Percentiles rank a stretch among this genome's conserved stretches.
Conservation (phyloP, 768 basidiomycete species). For the Phlegmacium glaucopus region DNA sequence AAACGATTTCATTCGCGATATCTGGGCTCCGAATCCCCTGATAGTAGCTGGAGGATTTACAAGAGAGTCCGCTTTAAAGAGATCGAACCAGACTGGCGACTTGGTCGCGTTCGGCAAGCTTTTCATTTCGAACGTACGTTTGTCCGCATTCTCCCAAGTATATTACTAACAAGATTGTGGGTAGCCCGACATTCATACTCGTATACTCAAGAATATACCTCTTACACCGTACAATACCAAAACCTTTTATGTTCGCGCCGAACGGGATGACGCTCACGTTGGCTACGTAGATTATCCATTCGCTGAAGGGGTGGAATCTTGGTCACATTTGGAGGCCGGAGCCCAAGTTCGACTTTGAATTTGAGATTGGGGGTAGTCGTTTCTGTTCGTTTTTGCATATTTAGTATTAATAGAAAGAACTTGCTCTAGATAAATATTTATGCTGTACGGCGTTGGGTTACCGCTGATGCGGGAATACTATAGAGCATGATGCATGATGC, state of each 20-base stretch:
- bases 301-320: no score
- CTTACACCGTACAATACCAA: constrained; percentile 29
- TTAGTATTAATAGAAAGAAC: no score
- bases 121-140: constrained; percentile 31
- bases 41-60: constrained; percentile 45
- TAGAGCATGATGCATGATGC: no score
- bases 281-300: constrained; percentile 32
- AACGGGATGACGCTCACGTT: constrained; percentile 14
- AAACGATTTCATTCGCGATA: constrained; percentile 42
- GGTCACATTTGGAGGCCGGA: no score
- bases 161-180: not conserved
- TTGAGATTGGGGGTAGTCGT: no score
- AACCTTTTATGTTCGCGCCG: constrained; percentile 37
- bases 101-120: constrained; percentile 27
- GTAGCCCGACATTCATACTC: constrained; percentile 41
- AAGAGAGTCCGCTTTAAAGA: constrained; percentile 33
- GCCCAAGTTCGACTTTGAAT: no score
- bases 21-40: constrained; percentile 40
- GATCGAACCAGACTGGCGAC: constrained; percentile 32
- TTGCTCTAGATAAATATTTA: no score
- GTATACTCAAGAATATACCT: constrained; percentile 31
- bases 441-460: no score
- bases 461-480: no score
- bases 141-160: not conserved
- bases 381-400: no score